Evolutionary conservation across 75 land plant species (phyloP).

Genomic region (Isoetes taiwanensis): DNA sequence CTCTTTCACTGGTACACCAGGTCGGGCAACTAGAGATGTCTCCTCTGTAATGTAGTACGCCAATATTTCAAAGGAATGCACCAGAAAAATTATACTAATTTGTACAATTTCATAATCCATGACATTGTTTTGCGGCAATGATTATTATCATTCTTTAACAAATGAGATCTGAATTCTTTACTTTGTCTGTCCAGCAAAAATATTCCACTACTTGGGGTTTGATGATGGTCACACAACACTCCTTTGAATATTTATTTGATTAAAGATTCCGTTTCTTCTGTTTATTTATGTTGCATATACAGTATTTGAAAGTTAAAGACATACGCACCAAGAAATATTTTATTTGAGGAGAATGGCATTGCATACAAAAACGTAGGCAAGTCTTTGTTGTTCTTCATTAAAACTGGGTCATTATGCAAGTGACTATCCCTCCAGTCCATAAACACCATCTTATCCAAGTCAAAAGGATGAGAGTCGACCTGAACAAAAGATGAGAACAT

Average conservation of each 20-base stretch:
- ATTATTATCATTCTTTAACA: no score
- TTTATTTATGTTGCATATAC: no score
- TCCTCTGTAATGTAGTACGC: slow-evolving; percentile 39
- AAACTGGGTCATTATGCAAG: slow-evolving; percentile 18
- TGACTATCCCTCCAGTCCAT: slow-evolving; percentile 99
- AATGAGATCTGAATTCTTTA: no score
- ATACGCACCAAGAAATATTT: slow-evolving; percentile 58
- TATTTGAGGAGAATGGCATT: slow-evolving; percentile 80
- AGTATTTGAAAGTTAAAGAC: no score
- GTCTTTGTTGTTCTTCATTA: slow-evolving; percentile 38
- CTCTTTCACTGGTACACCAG: slow-evolving; percentile 68
- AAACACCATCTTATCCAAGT: slow-evolving; percentile 87
- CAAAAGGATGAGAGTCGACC: slow-evolving; percentile 81
- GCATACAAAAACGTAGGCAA: slow-evolving; percentile 94
- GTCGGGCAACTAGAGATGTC: slow-evolving; percentile 90
- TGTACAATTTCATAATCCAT: no score
- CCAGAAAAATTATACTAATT: no score
- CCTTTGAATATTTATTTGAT: no score
- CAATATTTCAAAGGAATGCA: neutral
- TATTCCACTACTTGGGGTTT: no score
- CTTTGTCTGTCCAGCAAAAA: no score
- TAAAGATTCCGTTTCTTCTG: no score
- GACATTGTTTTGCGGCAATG: no score
- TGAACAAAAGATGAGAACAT: neutral
- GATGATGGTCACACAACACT: no score